A percentile compares a stretch with the other conserved stretches of the same genome.
Evolutionary conservation across 1,284 basidiomycete genomes (phyloP).

Genomic region (Ustilago cynodontis): DNA sequence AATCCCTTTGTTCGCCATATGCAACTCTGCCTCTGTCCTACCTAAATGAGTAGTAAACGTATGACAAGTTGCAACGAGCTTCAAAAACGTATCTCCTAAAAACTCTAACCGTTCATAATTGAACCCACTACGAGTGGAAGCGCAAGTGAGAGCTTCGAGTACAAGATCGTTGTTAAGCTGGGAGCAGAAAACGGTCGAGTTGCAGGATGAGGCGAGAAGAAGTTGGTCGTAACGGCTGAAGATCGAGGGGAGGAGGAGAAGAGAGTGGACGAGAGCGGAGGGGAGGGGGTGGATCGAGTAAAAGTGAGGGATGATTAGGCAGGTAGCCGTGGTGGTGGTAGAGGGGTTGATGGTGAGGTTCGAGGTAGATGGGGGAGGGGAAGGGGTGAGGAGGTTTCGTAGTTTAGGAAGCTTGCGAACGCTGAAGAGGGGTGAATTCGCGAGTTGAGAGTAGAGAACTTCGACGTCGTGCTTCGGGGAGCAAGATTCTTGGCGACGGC

Average conservation of each 20-base stretch:
- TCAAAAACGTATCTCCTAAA: slow-evolving; percentile 56
- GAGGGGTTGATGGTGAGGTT: background rate
- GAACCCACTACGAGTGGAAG: slow-evolving; percentile 15
- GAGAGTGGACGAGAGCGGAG: background rate
- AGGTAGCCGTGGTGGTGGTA: background rate
- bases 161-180: slow-evolving; percentile 21
- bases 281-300: slow-evolving; percentile 28
- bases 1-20: slow-evolving; percentile 45
- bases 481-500: background rate
- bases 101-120: slow-evolving; percentile 59
- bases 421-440: slow-evolving; percentile 11
- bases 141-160: slow-evolving; percentile 42
- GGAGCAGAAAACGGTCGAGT: slow-evolving; percentile 17
- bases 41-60: slow-evolving; percentile 43
- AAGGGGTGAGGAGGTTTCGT: slow-evolving; percentile 13
- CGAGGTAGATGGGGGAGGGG: background rate
- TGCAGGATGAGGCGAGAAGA: slow-evolving; percentile 34
- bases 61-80: slow-evolving; percentile 45
- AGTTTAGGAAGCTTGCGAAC: slow-evolving; percentile 21
- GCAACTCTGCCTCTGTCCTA: slow-evolving; percentile 44
- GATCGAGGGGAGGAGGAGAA: slow-evolving; percentile 53
- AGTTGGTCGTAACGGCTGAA: slow-evolving; percentile 46
- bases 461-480: background rate
- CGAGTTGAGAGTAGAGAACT: slow-evolving; percentile 7
- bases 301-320: slow-evolving; percentile 25